Base-by-base conservation (phyloP, 176 grass and related monocot species). In the Triticum monococcum region DNA sequence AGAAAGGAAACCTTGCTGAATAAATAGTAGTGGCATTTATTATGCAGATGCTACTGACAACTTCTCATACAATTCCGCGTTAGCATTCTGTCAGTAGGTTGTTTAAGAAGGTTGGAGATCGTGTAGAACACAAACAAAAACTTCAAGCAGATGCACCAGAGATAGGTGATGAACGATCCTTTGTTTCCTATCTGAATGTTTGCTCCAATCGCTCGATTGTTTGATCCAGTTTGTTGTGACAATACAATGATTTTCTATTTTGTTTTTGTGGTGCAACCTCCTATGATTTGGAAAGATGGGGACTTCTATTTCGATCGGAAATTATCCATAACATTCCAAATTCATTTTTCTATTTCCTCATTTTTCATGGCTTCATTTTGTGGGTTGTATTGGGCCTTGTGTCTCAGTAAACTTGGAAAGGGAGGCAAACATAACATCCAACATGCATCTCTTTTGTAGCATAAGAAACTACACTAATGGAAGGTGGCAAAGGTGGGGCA, bases 201-300 rank as follows among this genome's bases (percentile, higher is more conserved):
- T 30, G 4, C 9, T 9, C 16, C 14, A 54, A 17, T 54, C 40
- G 14, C 9, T 45, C 13, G 35, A 43, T 80, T 61, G 4, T 64
- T 80, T n/a, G 10, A 59, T n/a, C 26, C 3, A 16, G 35, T 32
- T n/a, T 80, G 63, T 65, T 14, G 22, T 20, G 5, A 40, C 20
- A 54, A 54, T 54, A 54, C 50, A 54, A 54, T 54, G 45, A 48
- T 48, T 48, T 14, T 48, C 12, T 48, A 4, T 48, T 3, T 81
- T 41, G 2, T 81, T 64, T 78, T 87, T 81, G 43, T 70, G 5
- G 31, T 25, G 52, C 72, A 88, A 81, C 60, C 5, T 74, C 52
- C 0, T 3, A 5, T 0, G 24, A 5, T 22, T 57, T 5, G 52
- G 7, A 79, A 87, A 86, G 16, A 68, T 11, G 33, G 25, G 8